Conservation (phyloP, 345 rosid genomes). For the Populus alba region DNA sequence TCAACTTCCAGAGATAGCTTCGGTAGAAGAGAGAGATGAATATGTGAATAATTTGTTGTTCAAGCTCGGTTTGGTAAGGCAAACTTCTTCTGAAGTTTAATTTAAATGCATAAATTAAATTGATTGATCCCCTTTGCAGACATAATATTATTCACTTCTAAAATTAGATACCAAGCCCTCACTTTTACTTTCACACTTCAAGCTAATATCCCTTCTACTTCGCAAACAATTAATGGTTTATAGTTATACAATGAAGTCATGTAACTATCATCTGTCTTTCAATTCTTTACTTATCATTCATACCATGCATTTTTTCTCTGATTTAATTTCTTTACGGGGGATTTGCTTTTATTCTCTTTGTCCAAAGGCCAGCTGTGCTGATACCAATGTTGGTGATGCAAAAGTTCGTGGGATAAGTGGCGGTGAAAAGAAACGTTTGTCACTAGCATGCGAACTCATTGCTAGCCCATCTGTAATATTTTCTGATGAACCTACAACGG, state of each 20-base stretch:
- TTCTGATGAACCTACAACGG: constrained; percentile 98
- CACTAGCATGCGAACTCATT: constrained; percentile 90
- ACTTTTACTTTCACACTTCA: no score
- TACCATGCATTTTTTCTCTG: background rate
- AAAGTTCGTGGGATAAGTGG: constrained; percentile 98
- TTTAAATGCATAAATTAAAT: background rate
- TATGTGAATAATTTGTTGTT: constrained; percentile 74
- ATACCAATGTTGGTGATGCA: constrained; percentile 87
- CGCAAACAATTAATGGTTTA: background rate
- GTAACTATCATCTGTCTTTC: background rate
- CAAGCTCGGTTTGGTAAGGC: constrained; percentile 79
- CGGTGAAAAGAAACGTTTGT: constrained; percentile 90
- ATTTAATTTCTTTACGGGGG: constrained; percentile 17
- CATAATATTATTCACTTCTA: no score
- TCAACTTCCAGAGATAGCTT: constrained; percentile 69
- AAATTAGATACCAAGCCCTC: no score
- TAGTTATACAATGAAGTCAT: background rate
- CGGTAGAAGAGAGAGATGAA: constrained; percentile 73
- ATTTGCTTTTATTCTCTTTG: constrained; percentile 23
- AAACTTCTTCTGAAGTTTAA: background rate
- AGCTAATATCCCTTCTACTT: no score
- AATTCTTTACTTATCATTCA: background rate
- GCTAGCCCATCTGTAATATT: constrained; percentile 97
- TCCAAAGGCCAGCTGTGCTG: constrained; percentile 84
- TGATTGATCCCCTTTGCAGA: background rate